Conservation (phyloP, 768 basidiomycete genomes). For the Lactifluus pinguis region DNA sequence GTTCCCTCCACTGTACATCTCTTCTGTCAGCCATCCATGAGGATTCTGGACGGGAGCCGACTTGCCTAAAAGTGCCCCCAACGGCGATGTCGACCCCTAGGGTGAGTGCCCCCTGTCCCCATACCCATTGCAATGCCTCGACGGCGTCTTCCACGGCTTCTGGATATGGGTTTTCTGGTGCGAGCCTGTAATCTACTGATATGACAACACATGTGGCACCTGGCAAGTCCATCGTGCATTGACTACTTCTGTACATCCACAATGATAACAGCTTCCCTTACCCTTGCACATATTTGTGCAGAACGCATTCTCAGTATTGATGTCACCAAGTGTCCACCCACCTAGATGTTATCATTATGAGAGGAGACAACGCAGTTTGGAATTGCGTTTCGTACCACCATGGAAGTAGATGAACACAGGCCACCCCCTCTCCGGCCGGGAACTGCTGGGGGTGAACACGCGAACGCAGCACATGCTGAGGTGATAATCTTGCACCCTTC, state of each 20-base stretch:
- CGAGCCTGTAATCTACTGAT: conserved; percentile 63
- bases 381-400: conserved; percentile 39
- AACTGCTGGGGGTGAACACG: conserved; percentile 53
- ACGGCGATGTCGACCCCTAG: conserved; percentile 55
- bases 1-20: conserved; percentile 49
- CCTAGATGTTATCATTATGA: conserved; percentile 30
- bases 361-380: not conserved
- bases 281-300: conserved; percentile 51
- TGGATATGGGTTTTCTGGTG: conserved; percentile 63
- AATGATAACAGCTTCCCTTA: conserved; percentile 22
- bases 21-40: not conserved
- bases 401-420: conserved; percentile 68
- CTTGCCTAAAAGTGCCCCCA: conserved; percentile 63
- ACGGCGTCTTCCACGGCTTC: conserved; percentile 62
- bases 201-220: conserved; percentile 55
- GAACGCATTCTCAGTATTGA: conserved; percentile 51
- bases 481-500: conserved; percentile 42
- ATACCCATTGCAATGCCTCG: conserved; percentile 57
- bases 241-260: not conserved
- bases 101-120: conserved; percentile 35
- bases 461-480: conserved; percentile 47
- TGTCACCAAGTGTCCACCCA: conserved; percentile 69
- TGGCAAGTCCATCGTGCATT: conserved; percentile 19
- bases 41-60: not conserved
- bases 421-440: conserved; percentile 49